Evolutionary conservation across 108 stramenopile species (phyloP), one percentile per base, ranked within the genome.

Genomic region (Cyclostephanos tholiformis): DNA sequence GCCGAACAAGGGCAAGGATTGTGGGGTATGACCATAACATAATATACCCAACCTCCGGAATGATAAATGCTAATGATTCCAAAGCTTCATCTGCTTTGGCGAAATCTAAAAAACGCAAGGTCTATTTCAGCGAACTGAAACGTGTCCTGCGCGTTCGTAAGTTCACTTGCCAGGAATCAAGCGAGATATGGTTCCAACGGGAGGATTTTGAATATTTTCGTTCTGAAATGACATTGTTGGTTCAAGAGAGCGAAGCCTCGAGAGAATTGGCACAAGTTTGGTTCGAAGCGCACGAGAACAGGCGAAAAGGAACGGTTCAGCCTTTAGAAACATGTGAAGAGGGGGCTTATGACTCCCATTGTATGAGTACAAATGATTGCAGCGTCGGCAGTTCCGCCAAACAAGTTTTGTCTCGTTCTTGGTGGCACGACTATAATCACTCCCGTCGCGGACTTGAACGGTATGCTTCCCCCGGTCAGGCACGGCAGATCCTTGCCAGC

Each of bases 401-500:
- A 11, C 16, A 48, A 30, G 66, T 52, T 11, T 61, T 63, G 39
- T 41, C 50, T 67, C 64, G 78, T 2, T 27, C 78, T 1, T 94
- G 93, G 93, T 94, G 93, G 93, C 88, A 89, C 74, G 80, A 85
- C 39, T 94, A 91, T 75, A 89, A 91, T 20, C 93, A 94, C 69
- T 90, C 89, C 2, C 84, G 93, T 25, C 71, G 93, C 19, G 93
- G 93, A 13, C 74, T 94, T 55, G 93, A 94, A 71, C 89, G 91
- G 43, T 90, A 91, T 74, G 93, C 89, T 14, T 89, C 89, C 16
- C 82, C 88, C 20, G 87, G 89, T 49, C 90, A 94, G 72, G 93
- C 90, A 30, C 65, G 87, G 22, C 88, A 92, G 66, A 85, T 91
- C 26, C 87, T 91, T 16, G 76, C 71, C 29, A 90, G 88, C 67